Evolutionary conservation across 2,329 filamentous ascomycete genomes (phyloP).

Genomic region (Grosmannia penicillata): DNA sequence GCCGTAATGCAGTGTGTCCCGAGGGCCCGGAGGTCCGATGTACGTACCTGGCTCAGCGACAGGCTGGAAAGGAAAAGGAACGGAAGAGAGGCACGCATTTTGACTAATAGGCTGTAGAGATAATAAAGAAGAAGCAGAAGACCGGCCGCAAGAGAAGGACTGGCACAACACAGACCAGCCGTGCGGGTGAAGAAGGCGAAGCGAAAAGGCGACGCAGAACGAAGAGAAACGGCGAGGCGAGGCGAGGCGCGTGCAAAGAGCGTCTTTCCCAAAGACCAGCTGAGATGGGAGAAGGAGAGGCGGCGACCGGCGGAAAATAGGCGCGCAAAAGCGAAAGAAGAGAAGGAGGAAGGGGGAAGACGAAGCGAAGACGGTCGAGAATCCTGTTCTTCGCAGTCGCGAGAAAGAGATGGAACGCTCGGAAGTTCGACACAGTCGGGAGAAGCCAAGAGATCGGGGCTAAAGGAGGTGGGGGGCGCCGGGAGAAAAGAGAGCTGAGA

Average conservation of each 20-base stretch:
- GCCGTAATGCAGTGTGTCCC: no score
- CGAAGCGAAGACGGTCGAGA: no score
- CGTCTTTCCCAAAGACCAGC: conserved; percentile 1
- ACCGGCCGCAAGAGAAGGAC: background rate
- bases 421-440: no score
- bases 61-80: conserved; percentile 13
- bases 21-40: no score
- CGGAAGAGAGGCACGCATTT: conserved; percentile 13
- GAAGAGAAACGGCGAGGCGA: background rate
- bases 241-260: background rate
- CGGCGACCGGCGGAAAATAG: no score
- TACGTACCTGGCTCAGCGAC: conserved; percentile 16
- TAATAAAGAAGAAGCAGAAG: background rate
- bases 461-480: no score
- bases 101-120: conserved; percentile 3
- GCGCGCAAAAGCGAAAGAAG: background rate
- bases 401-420: conserved; percentile 9
- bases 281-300: background rate
- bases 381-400: background rate
- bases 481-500: no score
- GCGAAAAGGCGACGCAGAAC: background rate
- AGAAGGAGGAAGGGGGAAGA: background rate
- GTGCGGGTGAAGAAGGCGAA: conserved; percentile 2
- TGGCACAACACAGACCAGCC: conserved; percentile 7
- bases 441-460: no score